Evolutionary conservation across 352 stramenopile species (phyloP), one percentile per base, ranked within the genome.

Genomic region (Phytophthora litchii): DNA sequence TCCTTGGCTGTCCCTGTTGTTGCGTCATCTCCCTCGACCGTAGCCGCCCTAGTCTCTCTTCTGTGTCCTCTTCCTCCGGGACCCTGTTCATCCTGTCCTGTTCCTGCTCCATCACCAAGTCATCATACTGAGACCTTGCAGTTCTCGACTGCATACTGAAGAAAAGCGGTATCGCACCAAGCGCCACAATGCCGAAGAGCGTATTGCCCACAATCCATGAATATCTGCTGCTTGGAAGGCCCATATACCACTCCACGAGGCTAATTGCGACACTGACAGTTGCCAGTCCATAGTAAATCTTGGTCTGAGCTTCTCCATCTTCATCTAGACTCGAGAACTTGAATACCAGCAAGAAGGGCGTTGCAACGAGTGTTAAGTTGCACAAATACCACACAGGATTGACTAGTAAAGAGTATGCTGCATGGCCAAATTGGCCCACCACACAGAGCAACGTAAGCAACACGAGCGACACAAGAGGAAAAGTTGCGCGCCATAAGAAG

Each of bases 161-260:
- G 56, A 88, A 91, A 8, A 85, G 68, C 14, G 86, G 86, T 34
- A 95, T 67, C 2, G 77, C 82, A 4, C 78, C 70, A 8, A 92
- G 34, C 20, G 77, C 76, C 37, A 91, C 64, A 45, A 87, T 72
- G 3, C 86, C 86, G 65, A 92, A 95, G 10, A 93, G 58, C 14
- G 83, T 91, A 53, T 93, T 93, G 38, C 80, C 86, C 4, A 89
- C 68, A 48, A 93, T 81, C 86, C 86, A 94, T 47, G 81, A 83
- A 35, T 75, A 71, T 7, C 63, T 65, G 23, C 77, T 86, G 13
- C 59, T 66, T 1, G 80, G 77, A 14, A 78, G 49, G 16, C 77
- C 79, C 17, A 91, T 72, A 52, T 86, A 90, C 80, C 83, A 91
- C 62, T 95, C 86, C 16, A 91, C 47, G 14, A 63, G 52, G 41